Evolutionary conservation across 306 rosid species (phyloP).

Genomic region (Benincasa hispida): DNA sequence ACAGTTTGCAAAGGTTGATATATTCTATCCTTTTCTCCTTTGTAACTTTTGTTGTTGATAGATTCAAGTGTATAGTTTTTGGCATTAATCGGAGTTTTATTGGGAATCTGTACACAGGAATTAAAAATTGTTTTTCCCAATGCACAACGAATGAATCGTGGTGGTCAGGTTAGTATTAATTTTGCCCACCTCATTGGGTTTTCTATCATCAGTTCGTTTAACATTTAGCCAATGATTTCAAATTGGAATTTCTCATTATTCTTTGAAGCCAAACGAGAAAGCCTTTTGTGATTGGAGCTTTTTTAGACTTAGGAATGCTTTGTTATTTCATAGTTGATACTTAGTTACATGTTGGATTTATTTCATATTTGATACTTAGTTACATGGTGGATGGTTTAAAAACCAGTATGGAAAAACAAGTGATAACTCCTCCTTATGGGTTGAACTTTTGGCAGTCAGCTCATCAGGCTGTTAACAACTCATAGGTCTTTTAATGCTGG

Average conservation of each 20-base stretch:
- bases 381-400: not conserved
- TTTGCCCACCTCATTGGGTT: not conserved
- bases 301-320: not conserved
- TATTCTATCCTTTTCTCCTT: not conserved
- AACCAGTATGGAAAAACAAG: not conserved
- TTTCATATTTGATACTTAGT: not conserved
- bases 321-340: not conserved
- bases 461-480: not conserved
- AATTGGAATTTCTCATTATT: not conserved
- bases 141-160: slow-evolving; percentile 86
- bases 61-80: not conserved
- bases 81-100: slow-evolving; percentile 2
- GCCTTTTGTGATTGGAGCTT: not conserved
- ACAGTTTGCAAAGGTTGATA: slow-evolving; percentile 77
- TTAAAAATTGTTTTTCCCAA: slow-evolving; percentile 76
- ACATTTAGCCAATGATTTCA: not conserved
- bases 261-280: not conserved
- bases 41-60: not conserved
- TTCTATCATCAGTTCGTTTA: not conserved
- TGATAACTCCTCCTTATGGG: not conserved
- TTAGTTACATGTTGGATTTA: not conserved
- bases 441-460: not conserved
- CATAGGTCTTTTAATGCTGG: not conserved
- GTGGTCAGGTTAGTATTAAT: slow-evolving; percentile 65
- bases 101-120: slow-evolving; percentile 38